These are phyloP conservation scores for Lachancea fermentati DNA, from an alignment of 805 yeast genomes.

Conservation along the genomic window DNA sequence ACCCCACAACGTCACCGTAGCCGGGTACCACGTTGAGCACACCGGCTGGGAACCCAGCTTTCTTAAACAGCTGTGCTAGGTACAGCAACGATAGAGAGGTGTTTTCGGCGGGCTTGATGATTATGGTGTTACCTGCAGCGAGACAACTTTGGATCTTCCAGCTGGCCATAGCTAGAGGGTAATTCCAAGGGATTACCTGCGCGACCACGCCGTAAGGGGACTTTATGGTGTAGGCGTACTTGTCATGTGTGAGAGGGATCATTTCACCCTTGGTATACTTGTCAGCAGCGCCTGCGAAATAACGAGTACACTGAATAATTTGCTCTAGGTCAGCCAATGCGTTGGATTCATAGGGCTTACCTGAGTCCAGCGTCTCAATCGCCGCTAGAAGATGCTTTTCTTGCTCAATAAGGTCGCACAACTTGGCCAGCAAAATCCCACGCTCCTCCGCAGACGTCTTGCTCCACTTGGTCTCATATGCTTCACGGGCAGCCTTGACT, in stretches of 20 bases:
- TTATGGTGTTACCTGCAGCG: constrained; percentile 40
- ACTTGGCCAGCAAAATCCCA: constrained; percentile 36
- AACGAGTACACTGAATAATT: constrained; percentile 48
- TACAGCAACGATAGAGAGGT: constrained; percentile 40
- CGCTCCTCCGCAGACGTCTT: constrained; percentile 40
- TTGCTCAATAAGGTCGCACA: constrained; percentile 43
- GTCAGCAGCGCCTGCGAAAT: constrained; percentile 68
- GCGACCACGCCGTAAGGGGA: constrained; percentile 46
- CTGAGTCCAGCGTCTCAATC: constrained; percentile 51
- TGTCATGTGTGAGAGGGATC: constrained; percentile 52
- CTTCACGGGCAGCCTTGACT: constrained; percentile 44
- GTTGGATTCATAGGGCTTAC: constrained; percentile 46
- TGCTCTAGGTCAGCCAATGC: constrained; percentile 53
- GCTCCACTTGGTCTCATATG: constrained; percentile 42
- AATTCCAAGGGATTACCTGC: constrained; percentile 45
- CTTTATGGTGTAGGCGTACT: constrained; percentile 44
- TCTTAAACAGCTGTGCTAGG: constrained; percentile 34
- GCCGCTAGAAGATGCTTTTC: constrained; percentile 45
- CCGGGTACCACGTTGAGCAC: constrained; percentile 41
- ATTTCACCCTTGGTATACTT: constrained; percentile 51
- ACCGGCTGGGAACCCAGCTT: constrained; percentile 42
- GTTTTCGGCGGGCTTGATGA: constrained; percentile 41
- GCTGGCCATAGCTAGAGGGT: constrained; percentile 41
- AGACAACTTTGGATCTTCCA: constrained; percentile 50
- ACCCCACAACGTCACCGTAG: constrained; percentile 36